A percentile compares a stretch with the other conserved stretches of the same genome.
Conservation (phyloP, 371 early-diverging fungal genomes). For the Zychaea mexicana region DNA sequence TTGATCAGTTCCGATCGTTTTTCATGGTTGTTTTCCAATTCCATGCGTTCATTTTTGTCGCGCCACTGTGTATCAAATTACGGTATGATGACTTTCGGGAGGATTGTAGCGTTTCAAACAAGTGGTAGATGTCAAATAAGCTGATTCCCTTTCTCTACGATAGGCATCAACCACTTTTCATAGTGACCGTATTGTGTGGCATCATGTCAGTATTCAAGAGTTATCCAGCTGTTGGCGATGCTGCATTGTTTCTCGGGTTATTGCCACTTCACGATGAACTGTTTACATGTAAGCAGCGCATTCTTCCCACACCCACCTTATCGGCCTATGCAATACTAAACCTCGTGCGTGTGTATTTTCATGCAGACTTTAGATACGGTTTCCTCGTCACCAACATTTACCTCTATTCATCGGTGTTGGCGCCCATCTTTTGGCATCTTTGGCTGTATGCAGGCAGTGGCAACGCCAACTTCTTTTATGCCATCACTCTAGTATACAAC, state of each 20-base stretch:
- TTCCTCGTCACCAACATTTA: constrained; percentile 69
- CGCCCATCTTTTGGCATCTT: constrained; percentile 90
- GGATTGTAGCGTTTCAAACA: not conserved
- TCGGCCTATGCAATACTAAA: too few species aligned
- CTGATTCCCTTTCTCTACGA: not conserved
- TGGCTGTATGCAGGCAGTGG: constrained; percentile 96
- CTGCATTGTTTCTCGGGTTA: constrained; percentile 78
- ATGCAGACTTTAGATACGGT: constrained; percentile 75
- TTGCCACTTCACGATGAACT: constrained; percentile 81
- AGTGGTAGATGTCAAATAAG: not conserved
- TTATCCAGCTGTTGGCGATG: constrained; percentile 90
- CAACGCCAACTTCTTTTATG: constrained; percentile 97
- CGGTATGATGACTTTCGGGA: constrained; percentile 43
- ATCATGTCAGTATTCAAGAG: constrained; percentile 87
- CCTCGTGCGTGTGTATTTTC: not conserved
- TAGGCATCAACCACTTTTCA: constrained; percentile 82
- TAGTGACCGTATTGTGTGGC: constrained; percentile 64
- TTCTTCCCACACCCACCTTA: too few species aligned
- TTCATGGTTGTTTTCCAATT: constrained; percentile 93
- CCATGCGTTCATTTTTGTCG: constrained; percentile 78
- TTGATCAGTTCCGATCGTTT: constrained; percentile 94
- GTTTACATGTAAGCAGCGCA: constrained; percentile 76
- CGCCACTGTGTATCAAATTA: constrained; percentile 78
- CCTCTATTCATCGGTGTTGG: constrained; percentile 73
- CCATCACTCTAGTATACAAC: constrained; percentile 90